Percentiles rank a stretch among this genome's conserved stretches.
Evolutionary conservation across 2,329 filamentous ascomycete genomes (phyloP).

Genomic region (Xylariaceae sp.): DNA sequence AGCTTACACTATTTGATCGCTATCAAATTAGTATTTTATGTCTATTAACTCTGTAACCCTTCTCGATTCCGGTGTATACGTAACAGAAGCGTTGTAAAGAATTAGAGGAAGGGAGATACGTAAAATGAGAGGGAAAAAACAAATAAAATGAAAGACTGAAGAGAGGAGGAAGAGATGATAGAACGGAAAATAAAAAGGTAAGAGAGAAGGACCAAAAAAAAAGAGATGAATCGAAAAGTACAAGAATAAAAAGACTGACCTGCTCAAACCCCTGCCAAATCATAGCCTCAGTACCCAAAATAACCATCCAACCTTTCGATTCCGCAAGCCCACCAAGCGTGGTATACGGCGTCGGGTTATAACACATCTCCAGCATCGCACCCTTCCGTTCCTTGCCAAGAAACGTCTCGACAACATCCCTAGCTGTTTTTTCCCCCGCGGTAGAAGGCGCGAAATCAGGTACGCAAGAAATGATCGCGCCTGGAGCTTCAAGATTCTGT

Average conservation of each 20-base stretch:
- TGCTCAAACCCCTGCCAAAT: slow-evolving; percentile 76
- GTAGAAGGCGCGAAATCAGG: slow-evolving; percentile 71
- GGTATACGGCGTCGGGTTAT: slow-evolving; percentile 70
- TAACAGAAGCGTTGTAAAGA: no score
- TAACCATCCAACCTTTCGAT: slow-evolving; percentile 65
- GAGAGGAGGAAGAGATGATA: no score
- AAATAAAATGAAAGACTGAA: no score
- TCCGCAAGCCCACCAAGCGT: slow-evolving; percentile 59
- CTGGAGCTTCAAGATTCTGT: slow-evolving; percentile 51
- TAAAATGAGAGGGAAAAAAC: no score
- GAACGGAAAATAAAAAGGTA: neutral
- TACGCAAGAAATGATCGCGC: slow-evolving; percentile 68
- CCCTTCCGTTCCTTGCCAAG: slow-evolving; percentile 53
- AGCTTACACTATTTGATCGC: slow-evolving; percentile 47
- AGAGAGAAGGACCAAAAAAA: no score
- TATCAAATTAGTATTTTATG: no score
- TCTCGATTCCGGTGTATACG: no score
- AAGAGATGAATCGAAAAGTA: no score
- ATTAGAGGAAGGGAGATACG: no score
- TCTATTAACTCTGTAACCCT: no score
- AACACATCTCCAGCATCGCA: slow-evolving; percentile 77
- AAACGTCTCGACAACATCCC: slow-evolving; percentile 51
- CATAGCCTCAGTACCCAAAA: slow-evolving; percentile 71
- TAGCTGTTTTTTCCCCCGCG: slow-evolving; percentile 56
- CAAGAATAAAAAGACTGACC: slow-evolving; percentile 23